Evolutionary conservation across 1,139 yeast species (phyloP).

Genomic region (Hansenula lynferdii): DNA sequence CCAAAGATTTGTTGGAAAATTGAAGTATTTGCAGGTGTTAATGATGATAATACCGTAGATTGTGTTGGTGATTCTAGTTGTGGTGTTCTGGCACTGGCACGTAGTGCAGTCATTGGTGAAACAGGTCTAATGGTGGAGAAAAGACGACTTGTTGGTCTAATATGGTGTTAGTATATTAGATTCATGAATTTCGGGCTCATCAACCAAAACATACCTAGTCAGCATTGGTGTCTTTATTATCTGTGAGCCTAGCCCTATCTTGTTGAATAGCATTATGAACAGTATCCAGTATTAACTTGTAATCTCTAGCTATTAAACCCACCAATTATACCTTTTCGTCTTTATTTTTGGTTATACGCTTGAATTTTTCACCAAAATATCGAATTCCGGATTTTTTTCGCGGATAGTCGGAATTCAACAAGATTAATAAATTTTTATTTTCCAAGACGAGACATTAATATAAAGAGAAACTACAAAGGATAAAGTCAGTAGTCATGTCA

Average conservation of each 20-base stretch:
- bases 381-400: too few species aligned
- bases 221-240: not conserved
- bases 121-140: conserved; percentile 23
- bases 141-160: conserved; percentile 7
- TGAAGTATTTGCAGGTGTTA: conserved; percentile 7
- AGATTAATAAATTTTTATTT: too few species aligned
- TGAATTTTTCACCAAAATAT: too few species aligned
- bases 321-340: too few species aligned
- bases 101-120: conserved; percentile 18
- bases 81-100: conserved; percentile 6
- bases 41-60: conserved; percentile 7
- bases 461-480: too few species aligned
- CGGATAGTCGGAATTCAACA: too few species aligned
- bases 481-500: too few species aligned
- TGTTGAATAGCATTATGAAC: not conserved
- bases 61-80: conserved; percentile 10
- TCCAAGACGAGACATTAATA: not conserved
- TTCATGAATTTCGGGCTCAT: too few species aligned
- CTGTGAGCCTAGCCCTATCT: not conserved
- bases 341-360: too few species aligned
- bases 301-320: too few species aligned
- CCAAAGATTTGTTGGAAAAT: conserved; percentile 14
- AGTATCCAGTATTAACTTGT: too few species aligned
- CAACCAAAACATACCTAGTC: too few species aligned
- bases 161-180: conserved; percentile 4